Evolutionary conservation across 2,329 filamentous ascomycete genomes (phyloP).

Genomic region (Apiospora koreana): DNA sequence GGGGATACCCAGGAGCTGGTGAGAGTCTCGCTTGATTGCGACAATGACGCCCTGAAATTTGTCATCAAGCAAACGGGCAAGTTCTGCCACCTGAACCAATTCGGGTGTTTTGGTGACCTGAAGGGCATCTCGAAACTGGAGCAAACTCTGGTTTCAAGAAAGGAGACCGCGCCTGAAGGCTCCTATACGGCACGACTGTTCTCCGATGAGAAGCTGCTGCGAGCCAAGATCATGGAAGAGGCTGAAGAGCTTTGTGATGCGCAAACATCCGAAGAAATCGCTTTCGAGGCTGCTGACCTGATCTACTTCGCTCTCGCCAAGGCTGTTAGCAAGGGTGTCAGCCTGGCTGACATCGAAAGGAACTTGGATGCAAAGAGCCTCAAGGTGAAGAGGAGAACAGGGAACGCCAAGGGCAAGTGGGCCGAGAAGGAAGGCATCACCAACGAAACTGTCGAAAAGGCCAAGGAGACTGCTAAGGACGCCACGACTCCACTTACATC

Average conservation of each 20-base stretch:
- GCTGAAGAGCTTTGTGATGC: conserved; percentile 93
- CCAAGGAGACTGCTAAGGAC: conserved; percentile 36
- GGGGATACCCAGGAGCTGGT: conserved; percentile 92
- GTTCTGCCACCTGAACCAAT: conserved; percentile 93
- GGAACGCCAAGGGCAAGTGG: conserved; percentile 94
- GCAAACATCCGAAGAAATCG: conserved; percentile 76
- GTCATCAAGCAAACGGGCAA: conserved; percentile 85
- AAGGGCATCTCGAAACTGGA: conserved; percentile 81
- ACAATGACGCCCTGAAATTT: conserved; percentile 89
- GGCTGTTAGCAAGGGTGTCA: conserved; percentile 82
- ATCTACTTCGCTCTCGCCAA: conserved; percentile 95
- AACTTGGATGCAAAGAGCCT: conserved; percentile 93
- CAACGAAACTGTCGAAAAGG: conserved; percentile 32
- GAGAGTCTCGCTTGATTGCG: conserved; percentile 84
- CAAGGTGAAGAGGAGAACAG: conserved; percentile 90
- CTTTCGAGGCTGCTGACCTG: conserved; percentile 92
- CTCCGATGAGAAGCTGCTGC: conserved; percentile 83
- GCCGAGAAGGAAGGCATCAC: conserved; percentile 77
- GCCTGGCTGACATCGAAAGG: conserved; percentile 83
- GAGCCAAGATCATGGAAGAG: conserved; percentile 98
- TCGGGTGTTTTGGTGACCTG: conserved; percentile 88
- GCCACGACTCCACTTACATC: conserved; percentile 33
- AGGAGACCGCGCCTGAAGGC: conserved; percentile 77
- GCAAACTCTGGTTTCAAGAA: conserved; percentile 81
- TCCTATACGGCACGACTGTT: conserved; percentile 95